Base-by-base conservation (phyloP, 2,329 filamentous ascomycete genomes). In the Diaporthe caulivora region DNA sequence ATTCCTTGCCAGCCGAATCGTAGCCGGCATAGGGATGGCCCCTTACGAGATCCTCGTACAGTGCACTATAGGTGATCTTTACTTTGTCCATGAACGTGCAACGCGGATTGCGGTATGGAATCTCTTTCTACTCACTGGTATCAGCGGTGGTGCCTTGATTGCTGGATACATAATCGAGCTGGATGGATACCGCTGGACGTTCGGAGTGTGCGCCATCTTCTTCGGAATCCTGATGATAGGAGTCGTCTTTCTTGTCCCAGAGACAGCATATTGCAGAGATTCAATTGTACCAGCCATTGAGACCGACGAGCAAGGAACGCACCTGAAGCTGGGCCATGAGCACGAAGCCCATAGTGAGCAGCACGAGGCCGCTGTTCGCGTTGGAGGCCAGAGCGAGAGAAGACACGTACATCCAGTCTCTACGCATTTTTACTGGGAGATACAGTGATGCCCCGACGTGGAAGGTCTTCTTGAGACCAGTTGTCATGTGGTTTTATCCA, bases 1-100 rank as follows among this genome's bases (percentile, higher is more conserved):
- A 13, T 87, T 88, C 75, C 78, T 88, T 0, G 86, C 81, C 5
- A 85, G 84, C 67, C 81, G 86, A 17, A 82, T 88, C 44, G 80
- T 87, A 29, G 83, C 83, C 7, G 87, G 84, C 5, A 77, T 88
- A 7, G 86, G 86, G 6, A 87, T 88, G 84, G 86, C 86, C 0
- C 84, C 87, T 0, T 86, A 85, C 72, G 87, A 89, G 76, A 83
- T 87, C 2, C 79, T 90, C 8, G 86, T 89, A 6, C 87, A 88
- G 78, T 86, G 85, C 77, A 88, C 86, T 0, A 84, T 86, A 60
- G 84, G 83, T 8, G 85, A 86, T 67, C 77, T 86, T 37, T 87
- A 85, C 76, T 87, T 84, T 72, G 83, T 86, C 6, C 85, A 86
- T 73, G 81, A 87, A 78, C 82, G 85, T 9, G 85, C 84, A 5